phyloP scores from a whole-genome alignment of 441 rosid species.

The Populus hybrid region DNA sequence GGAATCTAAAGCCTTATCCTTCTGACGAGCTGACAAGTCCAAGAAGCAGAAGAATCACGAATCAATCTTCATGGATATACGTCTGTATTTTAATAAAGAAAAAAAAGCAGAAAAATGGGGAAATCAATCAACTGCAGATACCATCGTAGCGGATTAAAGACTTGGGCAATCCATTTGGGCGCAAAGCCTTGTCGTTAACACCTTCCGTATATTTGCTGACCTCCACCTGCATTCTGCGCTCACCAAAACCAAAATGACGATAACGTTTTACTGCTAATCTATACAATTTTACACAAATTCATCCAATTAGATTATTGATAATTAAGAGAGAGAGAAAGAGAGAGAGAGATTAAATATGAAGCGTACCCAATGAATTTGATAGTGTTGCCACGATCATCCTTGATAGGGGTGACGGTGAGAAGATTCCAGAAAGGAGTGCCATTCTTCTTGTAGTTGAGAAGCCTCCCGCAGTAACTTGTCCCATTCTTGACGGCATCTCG shows the following conservation, averaged over 20 bases:
- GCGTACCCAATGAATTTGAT: conserved; percentile 91
- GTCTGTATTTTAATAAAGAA: neutral
- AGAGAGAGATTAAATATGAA: conserved; percentile 18
- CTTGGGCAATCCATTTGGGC: conserved; percentile 87
- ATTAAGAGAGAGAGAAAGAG: neutral
- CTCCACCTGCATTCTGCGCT: conserved; percentile 95
- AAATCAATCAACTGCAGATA: conserved; percentile 14
- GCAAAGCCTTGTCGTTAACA: conserved; percentile 60
- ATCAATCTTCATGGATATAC: conserved; percentile 30
- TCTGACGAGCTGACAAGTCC: conserved; percentile 65
- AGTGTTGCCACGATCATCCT: conserved; percentile 66
- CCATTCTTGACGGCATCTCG: conserved; percentile 69
- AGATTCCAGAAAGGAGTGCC: too few species aligned
- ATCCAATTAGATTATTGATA: neutral
- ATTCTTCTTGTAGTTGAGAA: conserved; percentile 89
- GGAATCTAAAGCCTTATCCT: conserved; percentile 69
- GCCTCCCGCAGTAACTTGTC: conserved; percentile 76
- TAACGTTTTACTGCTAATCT: conserved; percentile 58
- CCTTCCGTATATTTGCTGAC: conserved; percentile 98
- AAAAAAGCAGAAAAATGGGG: neutral
- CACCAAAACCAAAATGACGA: neutral
- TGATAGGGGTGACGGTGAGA: too few species aligned
- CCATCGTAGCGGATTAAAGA: conserved; percentile 95
- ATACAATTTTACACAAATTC: neutral
- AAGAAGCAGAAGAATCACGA: conserved; percentile 21